Base-by-base conservation (phyloP, 2,329 filamentous ascomycete species). In the Aspergillus fijiensis region DNA sequence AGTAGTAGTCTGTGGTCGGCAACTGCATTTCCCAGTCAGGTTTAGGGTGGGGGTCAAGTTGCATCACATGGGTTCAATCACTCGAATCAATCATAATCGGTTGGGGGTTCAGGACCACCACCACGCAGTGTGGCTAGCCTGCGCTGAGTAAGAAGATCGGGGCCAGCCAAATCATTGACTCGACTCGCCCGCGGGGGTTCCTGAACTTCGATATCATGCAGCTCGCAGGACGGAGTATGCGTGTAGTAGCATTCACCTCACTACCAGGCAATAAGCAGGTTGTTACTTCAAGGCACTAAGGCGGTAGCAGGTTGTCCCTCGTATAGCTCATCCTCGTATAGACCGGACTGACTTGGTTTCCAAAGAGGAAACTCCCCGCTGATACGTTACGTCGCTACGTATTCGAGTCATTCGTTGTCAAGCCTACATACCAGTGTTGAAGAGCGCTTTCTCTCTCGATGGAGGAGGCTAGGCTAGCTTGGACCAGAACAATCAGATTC, bases 11-110 rank as follows among this genome's bases (percentile, higher is more conserved):
- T 29, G 33, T 33, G 59, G 60, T 65, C 70, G 69, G 68, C 61
- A 64, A 62, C 61, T 62, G 55, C 27, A 39, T 35, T 25, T 31
- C 69, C 70, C 61, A 63, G 66, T 69, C 39, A 19, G 65, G 71
- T 35, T 61, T 72, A 72, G 71, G 50, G 72, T 73, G 72, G 72
- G 72, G 72, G 72, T 45, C 14, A 16, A 16, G 39, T 71, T 53
- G 16, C 59, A 54, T 56, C 56, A 54, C 50, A 59, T 62, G 53
- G 27, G 27, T 29, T 29, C 27, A 29, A 29, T 29, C 27, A 29
- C 2, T 23, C 4, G 23, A 29, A 7, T 29, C 27, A 29, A 9
- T 27, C 6, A 27, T 9, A 60, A 58, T 55, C 55, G 27, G 58
- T 63, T 56, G 58, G 51, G 16, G 39, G 3, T 27, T 55, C 47